Base-by-base conservation (phyloP, 1,284 basidiomycete genomes). In the Violaceomyces palustris region DNA sequence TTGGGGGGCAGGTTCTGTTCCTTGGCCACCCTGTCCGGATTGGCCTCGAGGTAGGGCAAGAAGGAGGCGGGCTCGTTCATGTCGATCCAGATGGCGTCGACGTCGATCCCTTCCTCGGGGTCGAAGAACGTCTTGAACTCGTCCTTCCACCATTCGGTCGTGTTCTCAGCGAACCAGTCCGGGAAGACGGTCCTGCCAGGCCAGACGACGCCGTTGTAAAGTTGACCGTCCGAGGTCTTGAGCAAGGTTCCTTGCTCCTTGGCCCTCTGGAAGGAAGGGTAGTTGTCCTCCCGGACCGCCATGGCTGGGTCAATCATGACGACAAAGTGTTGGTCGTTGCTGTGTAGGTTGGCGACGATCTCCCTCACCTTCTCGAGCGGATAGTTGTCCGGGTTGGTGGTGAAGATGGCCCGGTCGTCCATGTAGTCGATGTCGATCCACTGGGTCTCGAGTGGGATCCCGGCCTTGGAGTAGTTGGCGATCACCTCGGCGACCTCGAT, bases 11-110 rank as follows among this genome's bases (percentile, higher is more conserved):
- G 21, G 23, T 35, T 25, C 11, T 24, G 21, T 14, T 35, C 34
- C 34, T 23, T 10, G 5, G 37, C 11, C 6, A 40, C 15, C 9
- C 27, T 27, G 15, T 29, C 39, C 19, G 15, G 39, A 21, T 31
- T 30, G 24, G 30, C 39, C 17, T 30, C 39, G 14, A 39, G 12
- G 19, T 39, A 39, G 17, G 30, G 27, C 24, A 30, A 21, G 27
- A 29, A 29, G 17, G n/a, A 15, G 12, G 39, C 27, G 3, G 25
- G 10, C 26, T 45, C 21, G 9, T 25, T 27, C 12, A 32, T 84
- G 58, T 84, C 83, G 30, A 84, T 83, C 83, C 83, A 84, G 11
- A 77, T 78, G 11, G 82, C 83, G 56, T 84, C 83, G 25, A 84
- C 82, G 50, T 84, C 83, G 1, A 74, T 78, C 6, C 75, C 56